Percentiles rank a stretch among this genome's conserved stretches.
Evolutionary conservation across 306 rosid genomes (phyloP).

Genomic region (Astragalus membranaceus): DNA sequence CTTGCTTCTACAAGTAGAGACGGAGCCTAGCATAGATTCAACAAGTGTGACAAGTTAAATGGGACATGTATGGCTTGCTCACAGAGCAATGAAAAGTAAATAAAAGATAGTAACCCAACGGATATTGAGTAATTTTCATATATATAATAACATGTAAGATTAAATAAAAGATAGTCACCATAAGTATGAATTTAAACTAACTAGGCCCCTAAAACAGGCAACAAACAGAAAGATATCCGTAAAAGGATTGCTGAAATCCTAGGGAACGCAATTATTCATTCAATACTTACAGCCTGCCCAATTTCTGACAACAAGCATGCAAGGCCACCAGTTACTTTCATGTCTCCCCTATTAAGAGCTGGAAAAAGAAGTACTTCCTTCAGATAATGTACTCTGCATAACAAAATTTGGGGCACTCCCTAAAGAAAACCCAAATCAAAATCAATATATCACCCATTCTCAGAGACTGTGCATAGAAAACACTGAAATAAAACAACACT

Average conservation of each 20-base stretch:
- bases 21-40: conserved; percentile 63
- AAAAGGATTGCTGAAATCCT: conserved; percentile 12
- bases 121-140: not conserved
- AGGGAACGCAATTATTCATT: conserved; percentile 9
- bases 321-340: conserved; percentile 79
- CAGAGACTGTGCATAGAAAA: not conserved
- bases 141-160: conserved; percentile 4
- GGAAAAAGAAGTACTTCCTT: conserved; percentile 84
- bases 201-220: conserved; percentile 9
- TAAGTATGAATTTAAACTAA: not conserved
- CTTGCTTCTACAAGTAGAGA: conserved; percentile 80
- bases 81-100: not conserved
- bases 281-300: conserved; percentile 87
- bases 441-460: conserved; percentile 14
- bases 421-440: conserved; percentile 41
- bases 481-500: not conserved
- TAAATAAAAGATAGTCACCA: not conserved
- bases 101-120: conserved; percentile 1
- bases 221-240: not conserved
- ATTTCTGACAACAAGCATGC: conserved; percentile 91
- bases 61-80: conserved; percentile 1
- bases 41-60: conserved; percentile 24
- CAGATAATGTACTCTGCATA: conserved; percentile 76
- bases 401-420: conserved; percentile 88
- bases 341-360: conserved; percentile 69